phyloP scores from a whole-genome alignment of 1,284 basidiomycete genomes.

The Ganoderma multipileum region DNA sequence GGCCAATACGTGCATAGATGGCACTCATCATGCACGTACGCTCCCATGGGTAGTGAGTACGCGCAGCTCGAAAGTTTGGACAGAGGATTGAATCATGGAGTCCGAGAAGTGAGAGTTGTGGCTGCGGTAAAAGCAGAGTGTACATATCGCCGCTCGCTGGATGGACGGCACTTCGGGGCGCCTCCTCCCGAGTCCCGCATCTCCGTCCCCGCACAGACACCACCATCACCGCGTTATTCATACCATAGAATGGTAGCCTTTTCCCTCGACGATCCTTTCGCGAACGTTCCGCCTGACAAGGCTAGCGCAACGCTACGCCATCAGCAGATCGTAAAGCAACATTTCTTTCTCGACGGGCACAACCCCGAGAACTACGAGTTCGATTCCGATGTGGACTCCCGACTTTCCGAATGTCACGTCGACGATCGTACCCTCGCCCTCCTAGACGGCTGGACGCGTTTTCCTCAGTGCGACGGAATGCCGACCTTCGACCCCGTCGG shows the following conservation, averaged over 20 bases:
- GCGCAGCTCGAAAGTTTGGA: background rate
- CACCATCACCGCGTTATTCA: background rate
- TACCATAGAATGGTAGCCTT: background rate
- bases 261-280: background rate
- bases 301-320: background rate
- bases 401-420: background rate
- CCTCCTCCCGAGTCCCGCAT: background rate
- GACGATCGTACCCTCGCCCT: background rate
- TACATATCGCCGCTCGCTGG: background rate
- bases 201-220: background rate
- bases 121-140: background rate
- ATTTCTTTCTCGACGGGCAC: background rate
- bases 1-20: background rate
- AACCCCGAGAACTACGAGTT: background rate
- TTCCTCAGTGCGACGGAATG: background rate
- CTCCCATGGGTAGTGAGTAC: background rate
- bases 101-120: background rate
- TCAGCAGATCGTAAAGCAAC: constrained; percentile 17
- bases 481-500: no score
- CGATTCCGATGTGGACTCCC: background rate
- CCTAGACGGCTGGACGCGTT: background rate
- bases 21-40: background rate
- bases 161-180: background rate
- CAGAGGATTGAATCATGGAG: background rate
- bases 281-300: background rate